Base-by-base conservation (phyloP, 139 green algal genomes). In the Chlorella sp. region DNA sequence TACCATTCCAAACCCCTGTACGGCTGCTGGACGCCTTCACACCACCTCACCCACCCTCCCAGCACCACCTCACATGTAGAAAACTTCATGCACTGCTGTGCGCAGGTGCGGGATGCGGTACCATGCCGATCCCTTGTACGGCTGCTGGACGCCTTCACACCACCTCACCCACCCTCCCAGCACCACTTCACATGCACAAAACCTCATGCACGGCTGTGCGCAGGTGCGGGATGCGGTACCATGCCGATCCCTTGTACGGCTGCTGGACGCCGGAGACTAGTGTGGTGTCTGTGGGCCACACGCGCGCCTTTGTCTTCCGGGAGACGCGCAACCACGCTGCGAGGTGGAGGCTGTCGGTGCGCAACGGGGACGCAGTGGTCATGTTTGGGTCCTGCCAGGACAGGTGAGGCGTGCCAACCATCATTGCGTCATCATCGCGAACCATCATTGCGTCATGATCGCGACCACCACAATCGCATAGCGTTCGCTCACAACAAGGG, bases 201-300 rank as follows among this genome's bases (percentile, higher is more conserved):
- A 10, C 36, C 6, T 10, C 59, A 60, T 59, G 65, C 5, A 14
- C 65, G 5, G 17, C 30, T 69, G 31, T 51, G n/a, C n/a, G 62
- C 5, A 85, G 82, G 64, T 79, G 74, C 42, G 82, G 82, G 75
- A 87, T 87, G 82, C 65, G 82, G 26, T 87, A 76, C 75, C 82
- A 87, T 49, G 72, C 76, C 6, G 82, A 87, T 49, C 82, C 82
- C 0, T 62, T 84, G 36, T 84, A 84, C 49, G 78, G 64, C 49
- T 71, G 60, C 63, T 87, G 82, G 82, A 75, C 75, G 0, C 70
- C 75, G 5, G 51, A 77, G 22, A 68, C 75, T 6, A 74, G 74
- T 27, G 81, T 86, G 29, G 74, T 86, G 22, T 83, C 77, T 17
- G 70, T 86, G 26, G 81, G 81, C 0, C 66, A 74, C 55, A 73